Conservation (phyloP, 176 grass and related monocot genomes). For the Aegilops sharonensis region DNA sequence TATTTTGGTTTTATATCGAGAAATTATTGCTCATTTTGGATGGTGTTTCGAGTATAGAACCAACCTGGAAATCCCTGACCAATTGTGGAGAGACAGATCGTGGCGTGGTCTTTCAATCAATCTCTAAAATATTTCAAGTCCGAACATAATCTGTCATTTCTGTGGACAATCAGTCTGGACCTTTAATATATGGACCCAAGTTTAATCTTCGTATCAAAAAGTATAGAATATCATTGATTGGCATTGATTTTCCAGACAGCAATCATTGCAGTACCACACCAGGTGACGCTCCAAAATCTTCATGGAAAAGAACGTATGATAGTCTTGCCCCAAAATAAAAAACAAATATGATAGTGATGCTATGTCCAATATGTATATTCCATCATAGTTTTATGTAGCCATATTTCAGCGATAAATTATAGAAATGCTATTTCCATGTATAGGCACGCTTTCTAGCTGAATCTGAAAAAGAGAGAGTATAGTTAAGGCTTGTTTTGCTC, state of each 20-base stretch:
- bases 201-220: background rate
- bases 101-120: too few species aligned
- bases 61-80: background rate
- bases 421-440: too few species aligned
- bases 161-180: background rate
- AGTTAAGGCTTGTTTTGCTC: too few species aligned
- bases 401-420: too few species aligned
- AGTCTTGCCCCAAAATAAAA: background rate
- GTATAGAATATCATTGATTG: background rate
- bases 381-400: too few species aligned
- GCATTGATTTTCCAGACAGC: background rate
- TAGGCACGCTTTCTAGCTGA: too few species aligned
- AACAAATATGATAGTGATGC: too few species aligned
- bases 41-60: background rate
- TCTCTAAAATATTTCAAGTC: background rate
- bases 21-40: background rate
- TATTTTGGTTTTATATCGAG: background rate
- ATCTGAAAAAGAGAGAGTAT: too few species aligned
- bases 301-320: background rate
- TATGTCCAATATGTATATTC: too few species aligned
- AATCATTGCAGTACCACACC: background rate
- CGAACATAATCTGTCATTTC: background rate
- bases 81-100: background rate
- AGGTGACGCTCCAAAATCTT: background rate
- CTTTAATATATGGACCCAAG: background rate